Conservation (phyloP, 2,329 filamentous ascomycete genomes). For the Diaporthe vexans region DNA sequence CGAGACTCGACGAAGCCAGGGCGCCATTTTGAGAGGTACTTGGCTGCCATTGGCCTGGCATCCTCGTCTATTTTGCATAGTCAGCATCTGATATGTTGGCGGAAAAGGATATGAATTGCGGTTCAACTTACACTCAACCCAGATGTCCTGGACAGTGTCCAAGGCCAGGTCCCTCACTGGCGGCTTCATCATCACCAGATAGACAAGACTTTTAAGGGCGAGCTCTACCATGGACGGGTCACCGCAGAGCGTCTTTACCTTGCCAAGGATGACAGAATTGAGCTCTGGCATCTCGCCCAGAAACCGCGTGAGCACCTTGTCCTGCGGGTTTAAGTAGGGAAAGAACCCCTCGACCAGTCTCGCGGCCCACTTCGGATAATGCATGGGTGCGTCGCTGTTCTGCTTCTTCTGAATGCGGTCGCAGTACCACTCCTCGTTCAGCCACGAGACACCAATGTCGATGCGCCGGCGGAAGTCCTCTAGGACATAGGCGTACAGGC, state of each 20-base stretch:
- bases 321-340: conserved; percentile 90
- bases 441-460: conserved; percentile 91
- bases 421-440: conserved; percentile 98
- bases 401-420: conserved; percentile 70
- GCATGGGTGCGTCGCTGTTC: conserved; percentile 64
- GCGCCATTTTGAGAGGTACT: conserved; percentile 73
- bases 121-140: conserved; percentile 71
- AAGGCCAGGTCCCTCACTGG: conserved; percentile 74
- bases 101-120: background rate
- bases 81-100: conserved; percentile 12
- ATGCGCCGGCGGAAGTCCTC: conserved; percentile 93
- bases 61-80: conserved; percentile 65
- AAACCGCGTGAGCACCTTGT: conserved; percentile 91
- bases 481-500: conserved; percentile 86
- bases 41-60: conserved; percentile 72
- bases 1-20: conserved; percentile 64
- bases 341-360: conserved; percentile 90
- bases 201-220: conserved; percentile 75
- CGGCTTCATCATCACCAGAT: conserved; percentile 77
- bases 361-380: conserved; percentile 85
- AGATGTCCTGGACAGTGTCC: conserved; percentile 76
- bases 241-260: conserved; percentile 77
- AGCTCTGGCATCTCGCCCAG: conserved; percentile 91
- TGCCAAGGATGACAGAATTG: conserved; percentile 77
- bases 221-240: conserved; percentile 76